These are phyloP conservation scores for Neotropicomus parvogracilis DNA, from an alignment of 1,284 basidiomycete genomes.

Conservation along the genomic window DNA sequence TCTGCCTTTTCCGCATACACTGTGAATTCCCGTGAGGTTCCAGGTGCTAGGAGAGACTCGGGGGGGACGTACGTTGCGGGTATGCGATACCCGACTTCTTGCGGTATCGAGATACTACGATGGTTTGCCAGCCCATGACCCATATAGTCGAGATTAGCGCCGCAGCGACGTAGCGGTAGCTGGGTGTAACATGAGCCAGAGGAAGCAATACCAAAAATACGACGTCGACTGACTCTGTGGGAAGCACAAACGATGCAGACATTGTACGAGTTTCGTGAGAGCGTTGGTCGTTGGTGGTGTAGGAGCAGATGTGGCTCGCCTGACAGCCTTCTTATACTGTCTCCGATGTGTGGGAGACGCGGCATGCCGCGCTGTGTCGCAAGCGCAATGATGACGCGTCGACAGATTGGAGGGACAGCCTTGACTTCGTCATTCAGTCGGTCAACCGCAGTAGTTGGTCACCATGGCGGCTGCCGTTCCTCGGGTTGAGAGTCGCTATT, in stretches of 20 bases:
- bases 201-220: not conserved
- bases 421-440: not conserved
- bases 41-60: not conserved
- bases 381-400: slow-evolving; percentile 7
- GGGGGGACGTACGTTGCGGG: slow-evolving; percentile 27
- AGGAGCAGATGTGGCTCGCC: not conserved
- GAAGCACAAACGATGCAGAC: slow-evolving; percentile 13
- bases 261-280: slow-evolving; percentile 2
- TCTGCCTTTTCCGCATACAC: slow-evolving; percentile 41
- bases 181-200: not conserved
- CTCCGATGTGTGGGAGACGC: not conserved
- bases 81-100: slow-evolving; percentile 34
- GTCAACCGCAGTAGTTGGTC: too few species aligned
- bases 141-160: slow-evolving; percentile 22
- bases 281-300: not conserved
- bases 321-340: not conserved
- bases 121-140: slow-evolving; percentile 27
- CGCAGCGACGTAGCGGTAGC: slow-evolving; percentile 24
- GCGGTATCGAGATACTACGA: slow-evolving; percentile 28
- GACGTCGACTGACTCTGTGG: slow-evolving; percentile 13
- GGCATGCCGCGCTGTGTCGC: slow-evolving; percentile 2
- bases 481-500: too few species aligned
- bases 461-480: too few species aligned
- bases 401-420: not conserved
- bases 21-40: slow-evolving; percentile 4